Evolutionary conservation across 1,284 basidiomycete genomes (phyloP), one percentile per base, ranked within the genome.

Genomic region (Microbotryum violaceum): DNA sequence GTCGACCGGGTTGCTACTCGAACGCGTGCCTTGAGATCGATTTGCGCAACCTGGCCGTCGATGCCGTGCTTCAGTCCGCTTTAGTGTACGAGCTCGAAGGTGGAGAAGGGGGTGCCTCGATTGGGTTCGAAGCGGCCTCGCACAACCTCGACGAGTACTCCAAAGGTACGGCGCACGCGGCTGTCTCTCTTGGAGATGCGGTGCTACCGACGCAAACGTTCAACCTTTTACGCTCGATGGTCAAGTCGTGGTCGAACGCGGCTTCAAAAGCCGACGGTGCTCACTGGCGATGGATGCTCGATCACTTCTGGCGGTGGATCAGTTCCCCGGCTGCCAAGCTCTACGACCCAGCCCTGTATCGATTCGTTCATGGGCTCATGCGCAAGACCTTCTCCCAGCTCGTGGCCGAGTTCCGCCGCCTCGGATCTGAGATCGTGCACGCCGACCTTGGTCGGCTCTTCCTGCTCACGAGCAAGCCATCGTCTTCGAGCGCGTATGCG

Each of bases 231-330:
- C 92, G 91, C 73, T 80, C 81, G 20, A 89, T 98, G 87, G 83
- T 97, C 69, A 91, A 91, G 74, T 77, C 80, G 0, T 98, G 96
- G 96, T 83, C 94, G 64, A 80, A 91, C n/a, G 90, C 96, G 75
- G 78, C 80, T 63, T 80, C 83, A 64, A 81, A 81, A 52, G 82
- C 85, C 0, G 81, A 83, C 8, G 72, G 88, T 8, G 81, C 82
- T 0, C 82, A 89, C 56, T 77, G 77, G 20, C 73, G 78, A 12
- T 74, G 79, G 57, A 70, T 81, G 33, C 76, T 82, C 44, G 90
- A 94, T 73, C 92, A 97, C 75, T 97, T 98, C 77, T 97, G 93
- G 92, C 82, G 96, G 37, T 99, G 96, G 96, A 83, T 96, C 65
- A 89, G 85, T 71, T 92, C 89, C 2, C 84, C 82, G 53, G 80